phyloP scores from a whole-genome alignment of 2,329 filamentous ascomycete genomes.

The Penicillium sp. region DNA sequence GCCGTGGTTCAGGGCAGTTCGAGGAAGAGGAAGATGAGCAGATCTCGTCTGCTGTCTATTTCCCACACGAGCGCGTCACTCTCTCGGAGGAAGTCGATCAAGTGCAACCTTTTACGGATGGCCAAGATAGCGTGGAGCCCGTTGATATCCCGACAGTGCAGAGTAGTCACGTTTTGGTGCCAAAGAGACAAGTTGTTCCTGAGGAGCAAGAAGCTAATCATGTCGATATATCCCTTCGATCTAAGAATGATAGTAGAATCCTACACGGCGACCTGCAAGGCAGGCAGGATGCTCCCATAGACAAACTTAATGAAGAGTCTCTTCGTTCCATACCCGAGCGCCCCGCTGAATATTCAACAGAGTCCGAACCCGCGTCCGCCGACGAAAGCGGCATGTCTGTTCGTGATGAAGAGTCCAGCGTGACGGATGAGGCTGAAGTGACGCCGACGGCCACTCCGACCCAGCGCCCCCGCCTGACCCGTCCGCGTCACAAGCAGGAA shows the following conservation, averaged over 20 bases:
- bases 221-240: conserved; percentile 55
- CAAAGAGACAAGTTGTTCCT: no score
- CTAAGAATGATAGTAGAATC: conserved; percentile 52
- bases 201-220: conserved; percentile 39
- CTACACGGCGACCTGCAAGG: conserved; percentile 56
- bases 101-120: conserved; percentile 17
- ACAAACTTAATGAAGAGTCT: no score
- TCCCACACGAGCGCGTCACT: conserved; percentile 51
- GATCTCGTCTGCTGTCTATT: conserved; percentile 57
- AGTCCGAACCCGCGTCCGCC: no score
- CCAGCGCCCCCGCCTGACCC: conserved; percentile 22
- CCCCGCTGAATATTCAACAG: conserved; percentile 46
- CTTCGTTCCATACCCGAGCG: no score
- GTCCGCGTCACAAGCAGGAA: no score
- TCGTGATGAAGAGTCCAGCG: no score
- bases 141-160: conserved; percentile 17
- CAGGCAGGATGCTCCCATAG: no score
- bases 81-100: conserved; percentile 25
- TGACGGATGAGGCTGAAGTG: no score
- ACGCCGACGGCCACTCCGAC: conserved; percentile 42
- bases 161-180: no score
- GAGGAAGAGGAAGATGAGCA: conserved; percentile 56
- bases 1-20: conserved; percentile 26
- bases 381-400: no score
- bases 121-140: no score